A percentile compares a stretch with the other conserved stretches of the same genome.
Evolutionary conservation across 768 basidiomycete species (phyloP).

Genomic region (Leccinum boreale): DNA sequence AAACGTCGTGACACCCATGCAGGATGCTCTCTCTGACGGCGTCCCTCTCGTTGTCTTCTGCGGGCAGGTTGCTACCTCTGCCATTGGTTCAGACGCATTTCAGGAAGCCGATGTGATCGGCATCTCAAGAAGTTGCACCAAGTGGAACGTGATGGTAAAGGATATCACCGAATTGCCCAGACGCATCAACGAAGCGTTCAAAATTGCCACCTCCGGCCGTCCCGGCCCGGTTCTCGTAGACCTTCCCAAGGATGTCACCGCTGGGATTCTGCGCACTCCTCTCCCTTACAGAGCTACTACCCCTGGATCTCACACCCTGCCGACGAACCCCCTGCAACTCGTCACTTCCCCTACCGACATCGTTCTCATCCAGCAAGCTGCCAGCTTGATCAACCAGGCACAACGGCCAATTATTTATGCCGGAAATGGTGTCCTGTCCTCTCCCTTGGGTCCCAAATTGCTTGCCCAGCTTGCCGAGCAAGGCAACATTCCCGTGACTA

Average conservation of each 20-base stretch:
- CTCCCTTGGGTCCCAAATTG: constrained; percentile 76
- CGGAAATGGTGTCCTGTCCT: constrained; percentile 85
- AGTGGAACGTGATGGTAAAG: constrained; percentile 99
- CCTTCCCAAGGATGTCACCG: constrained; percentile 98
- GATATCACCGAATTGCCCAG: constrained; percentile 92
- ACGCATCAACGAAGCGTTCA: constrained; percentile 98
- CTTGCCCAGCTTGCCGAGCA: constrained; percentile 73
- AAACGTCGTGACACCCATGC: constrained; percentile 97
- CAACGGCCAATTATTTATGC: constrained; percentile 91
- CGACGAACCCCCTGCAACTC: constrained; percentile 66
- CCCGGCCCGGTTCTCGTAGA: constrained; percentile 98
- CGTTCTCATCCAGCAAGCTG: constrained; percentile 75
- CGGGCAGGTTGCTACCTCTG: constrained; percentile 98
- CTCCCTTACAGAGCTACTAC: constrained; percentile 85
- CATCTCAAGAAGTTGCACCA: constrained; percentile 95
- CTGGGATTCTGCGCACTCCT: constrained; percentile 81
- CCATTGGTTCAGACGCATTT: constrained; percentile 98
- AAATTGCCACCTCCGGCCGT: constrained; percentile 95
- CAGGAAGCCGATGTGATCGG: constrained; percentile 98
- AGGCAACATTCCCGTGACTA: constrained; percentile 96
- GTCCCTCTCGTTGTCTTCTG: constrained; percentile 93
- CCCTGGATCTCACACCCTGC: constrained; percentile 75
- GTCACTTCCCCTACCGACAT: constrained; percentile 58
- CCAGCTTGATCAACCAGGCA: constrained; percentile 87
- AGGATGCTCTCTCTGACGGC: constrained; percentile 94